Conservation (phyloP, 192 early-diverging fungal genomes). For the Podila minutissima region DNA sequence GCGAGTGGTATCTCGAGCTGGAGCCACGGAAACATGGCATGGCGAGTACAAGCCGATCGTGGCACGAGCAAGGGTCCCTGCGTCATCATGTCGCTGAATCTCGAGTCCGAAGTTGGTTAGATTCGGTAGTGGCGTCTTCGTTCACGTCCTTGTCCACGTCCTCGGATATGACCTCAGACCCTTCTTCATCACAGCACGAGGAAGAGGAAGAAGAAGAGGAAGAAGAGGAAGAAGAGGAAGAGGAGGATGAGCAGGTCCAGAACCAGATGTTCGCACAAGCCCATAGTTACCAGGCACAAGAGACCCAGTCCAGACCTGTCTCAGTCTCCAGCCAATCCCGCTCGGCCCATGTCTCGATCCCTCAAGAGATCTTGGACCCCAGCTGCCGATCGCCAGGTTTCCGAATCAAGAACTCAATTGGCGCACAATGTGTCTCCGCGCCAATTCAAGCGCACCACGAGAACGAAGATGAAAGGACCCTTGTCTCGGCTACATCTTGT, state of each 20-base stretch:
- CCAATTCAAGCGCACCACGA: neutral
- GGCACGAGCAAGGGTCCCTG: conserved; percentile 36
- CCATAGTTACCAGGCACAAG: neutral
- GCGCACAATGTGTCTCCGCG: neutral
- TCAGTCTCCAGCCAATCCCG: neutral
- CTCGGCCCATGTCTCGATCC: conserved; percentile 23
- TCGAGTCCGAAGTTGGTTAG: conserved; percentile 30
- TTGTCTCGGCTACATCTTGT: neutral
- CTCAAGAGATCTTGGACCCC: conserved; percentile 44
- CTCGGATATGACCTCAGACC: neutral
- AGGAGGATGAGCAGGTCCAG: no score
- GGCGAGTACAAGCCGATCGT: conserved; percentile 12
- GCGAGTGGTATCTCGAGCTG: conserved; percentile 45
- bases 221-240: neutral
- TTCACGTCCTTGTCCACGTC: neutral
- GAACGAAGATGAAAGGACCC: neutral
- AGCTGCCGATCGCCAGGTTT: conserved; percentile 36
- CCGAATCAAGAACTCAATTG: conserved; percentile 20
- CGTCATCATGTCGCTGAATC: conserved; percentile 31
- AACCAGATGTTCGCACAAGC: no score
- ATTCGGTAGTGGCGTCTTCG: conserved; percentile 22
- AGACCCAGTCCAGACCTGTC: neutral
- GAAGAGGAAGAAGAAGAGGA: neutral
- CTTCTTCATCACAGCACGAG: neutral
- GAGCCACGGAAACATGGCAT: conserved; percentile 11